Conservation (phyloP, 2,329 filamentous ascomycete genomes). For the Diaporthe vexans region DNA sequence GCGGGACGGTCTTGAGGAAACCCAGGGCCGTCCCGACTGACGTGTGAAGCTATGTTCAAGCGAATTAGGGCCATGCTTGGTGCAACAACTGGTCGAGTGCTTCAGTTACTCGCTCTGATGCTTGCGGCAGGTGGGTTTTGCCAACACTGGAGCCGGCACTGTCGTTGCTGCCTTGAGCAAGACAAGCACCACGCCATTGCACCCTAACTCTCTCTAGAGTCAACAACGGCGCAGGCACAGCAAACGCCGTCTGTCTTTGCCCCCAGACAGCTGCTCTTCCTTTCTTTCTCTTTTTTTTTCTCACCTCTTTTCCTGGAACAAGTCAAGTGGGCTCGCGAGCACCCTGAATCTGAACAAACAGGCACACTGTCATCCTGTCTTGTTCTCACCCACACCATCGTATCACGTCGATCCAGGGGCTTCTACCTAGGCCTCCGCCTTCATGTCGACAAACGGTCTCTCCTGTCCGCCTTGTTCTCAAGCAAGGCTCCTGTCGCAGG, state of each 20-base stretch:
- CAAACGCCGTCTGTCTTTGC: background rate
- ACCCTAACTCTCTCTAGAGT: background rate
- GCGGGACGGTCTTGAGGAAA: background rate
- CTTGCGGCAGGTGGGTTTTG: background rate
- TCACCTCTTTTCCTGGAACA: background rate
- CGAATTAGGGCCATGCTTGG: slow-evolving; percentile 7
- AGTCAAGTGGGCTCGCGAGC: background rate
- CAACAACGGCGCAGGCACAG: background rate
- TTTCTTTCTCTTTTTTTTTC: background rate
- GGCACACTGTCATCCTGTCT: background rate
- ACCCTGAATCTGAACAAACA: background rate
- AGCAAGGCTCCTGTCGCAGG: background rate
- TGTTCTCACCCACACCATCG: background rate
- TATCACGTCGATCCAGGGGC: background rate
- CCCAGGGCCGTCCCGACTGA: background rate
- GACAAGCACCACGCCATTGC: background rate
- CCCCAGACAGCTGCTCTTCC: background rate
- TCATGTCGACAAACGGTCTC: background rate
- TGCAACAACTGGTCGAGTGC: background rate
- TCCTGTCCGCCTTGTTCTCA: background rate
- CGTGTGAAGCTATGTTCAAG: slow-evolving; percentile 6
- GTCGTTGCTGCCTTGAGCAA: slow-evolving; percentile 22
- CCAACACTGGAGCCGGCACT: background rate
- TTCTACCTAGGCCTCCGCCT: background rate
- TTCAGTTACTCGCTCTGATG: background rate